phyloP scores from a whole-genome alignment of 2,329 filamentous ascomycete species.

The Rutstroemia sydowiana region DNA sequence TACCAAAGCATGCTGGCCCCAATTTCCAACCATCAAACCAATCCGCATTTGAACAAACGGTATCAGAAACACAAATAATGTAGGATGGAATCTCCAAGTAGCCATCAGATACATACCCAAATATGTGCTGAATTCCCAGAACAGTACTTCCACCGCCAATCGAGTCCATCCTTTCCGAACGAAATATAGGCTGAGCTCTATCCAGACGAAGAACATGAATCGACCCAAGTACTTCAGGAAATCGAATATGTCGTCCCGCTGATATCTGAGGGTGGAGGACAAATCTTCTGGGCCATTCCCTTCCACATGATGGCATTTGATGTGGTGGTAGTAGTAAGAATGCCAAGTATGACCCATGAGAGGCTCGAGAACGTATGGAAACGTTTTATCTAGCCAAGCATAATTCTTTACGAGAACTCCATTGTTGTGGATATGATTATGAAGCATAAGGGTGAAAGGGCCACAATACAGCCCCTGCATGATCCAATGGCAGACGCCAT shows the following conservation, averaged over 20 bases:
- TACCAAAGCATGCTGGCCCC: conserved; percentile 78
- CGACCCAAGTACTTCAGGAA: conserved; percentile 67
- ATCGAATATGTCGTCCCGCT: conserved; percentile 58
- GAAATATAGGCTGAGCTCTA: conserved; percentile 71
- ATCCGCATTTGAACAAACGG: conserved; percentile 60
- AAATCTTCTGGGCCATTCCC: conserved; percentile 71
- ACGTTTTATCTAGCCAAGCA: conserved; percentile 51
- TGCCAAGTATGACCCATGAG: conserved; percentile 82
- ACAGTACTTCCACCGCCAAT: conserved; percentile 47
- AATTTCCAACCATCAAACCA: conserved; percentile 75
- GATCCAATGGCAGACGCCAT: conserved; percentile 57
- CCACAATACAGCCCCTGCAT: conserved; percentile 65
- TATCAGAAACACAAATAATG: conserved; percentile 57
- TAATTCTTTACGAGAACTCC: conserved; percentile 55
- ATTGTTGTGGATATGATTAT: conserved; percentile 75
- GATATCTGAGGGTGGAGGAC: conserved; percentile 68
- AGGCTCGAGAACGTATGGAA: conserved; percentile 68
- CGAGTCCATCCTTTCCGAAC: conserved; percentile 49
- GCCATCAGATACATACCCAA: conserved; percentile 47
- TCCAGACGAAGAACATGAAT: conserved; percentile 67
- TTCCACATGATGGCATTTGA: conserved; percentile 80
- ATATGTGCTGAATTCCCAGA: conserved; percentile 56
- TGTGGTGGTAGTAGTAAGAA: conserved; percentile 77
- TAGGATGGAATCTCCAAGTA: conserved; percentile 39
- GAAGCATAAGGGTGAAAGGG: conserved; percentile 73